These are phyloP conservation scores for Blastomyces emzantsi DNA, from an alignment of 2,329 filamentous ascomycete species.

Conservation along the genomic window DNA sequence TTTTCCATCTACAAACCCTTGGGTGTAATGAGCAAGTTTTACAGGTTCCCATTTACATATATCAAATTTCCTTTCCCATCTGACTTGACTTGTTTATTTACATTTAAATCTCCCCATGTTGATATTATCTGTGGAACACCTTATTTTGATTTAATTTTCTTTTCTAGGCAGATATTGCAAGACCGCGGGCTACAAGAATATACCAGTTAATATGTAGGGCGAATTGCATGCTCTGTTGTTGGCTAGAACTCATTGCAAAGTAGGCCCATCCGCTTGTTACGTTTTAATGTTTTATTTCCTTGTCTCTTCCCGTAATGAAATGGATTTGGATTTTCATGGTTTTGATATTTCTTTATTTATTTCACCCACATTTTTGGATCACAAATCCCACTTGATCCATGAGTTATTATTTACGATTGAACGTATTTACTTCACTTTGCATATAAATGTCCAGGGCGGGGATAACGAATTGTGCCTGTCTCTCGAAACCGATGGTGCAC, in stretches of 20 bases:
- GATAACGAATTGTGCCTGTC: neutral
- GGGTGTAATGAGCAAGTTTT: neutral
- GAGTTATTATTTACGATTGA: neutral
- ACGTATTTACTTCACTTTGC: neutral
- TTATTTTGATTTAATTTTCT: slow-evolving; percentile 3
- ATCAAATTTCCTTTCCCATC: too few species aligned
- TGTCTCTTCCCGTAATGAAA: neutral
- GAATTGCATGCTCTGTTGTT: neutral
- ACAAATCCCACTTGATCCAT: neutral
- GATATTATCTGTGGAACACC: neutral
- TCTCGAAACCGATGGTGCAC: neutral
- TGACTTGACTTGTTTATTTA: neutral
- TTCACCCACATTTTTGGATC: neutral
- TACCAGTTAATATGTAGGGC: neutral
- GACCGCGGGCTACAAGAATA: neutral
- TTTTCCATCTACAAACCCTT: neutral
- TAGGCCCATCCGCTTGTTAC: neutral
- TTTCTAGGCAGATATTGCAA: neutral
- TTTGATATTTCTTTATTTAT: neutral
- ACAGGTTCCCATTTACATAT: neutral
- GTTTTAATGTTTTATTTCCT: neutral
- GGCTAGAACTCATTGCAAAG: neutral
- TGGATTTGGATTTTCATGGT: neutral
- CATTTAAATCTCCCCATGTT: neutral
- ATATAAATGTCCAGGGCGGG: neutral